phyloP scores from a whole-genome alignment of 2,329 filamentous ascomycete species.

The Xylaria sp. region DNA sequence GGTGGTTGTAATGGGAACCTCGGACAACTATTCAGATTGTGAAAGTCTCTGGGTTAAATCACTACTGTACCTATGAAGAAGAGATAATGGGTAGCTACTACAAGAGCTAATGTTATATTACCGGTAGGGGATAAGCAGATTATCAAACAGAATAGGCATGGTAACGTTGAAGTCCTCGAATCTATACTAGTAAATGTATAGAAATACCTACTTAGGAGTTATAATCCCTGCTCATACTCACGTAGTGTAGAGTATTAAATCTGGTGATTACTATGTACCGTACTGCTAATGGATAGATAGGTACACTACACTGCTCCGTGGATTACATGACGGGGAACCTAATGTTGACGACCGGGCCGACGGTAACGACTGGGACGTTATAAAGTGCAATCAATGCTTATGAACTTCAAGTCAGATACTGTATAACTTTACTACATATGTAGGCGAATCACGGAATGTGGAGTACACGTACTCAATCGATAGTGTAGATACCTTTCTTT shows the following conservation, averaged over 20 bases:
- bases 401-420: no score
- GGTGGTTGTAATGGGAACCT: not conserved
- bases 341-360: not conserved
- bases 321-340: not conserved
- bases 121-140: not conserved
- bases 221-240: not conserved
- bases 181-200: no score
- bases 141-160: slow-evolving; percentile 1
- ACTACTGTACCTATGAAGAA: not conserved
- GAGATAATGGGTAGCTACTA: not conserved
- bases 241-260: not conserved
- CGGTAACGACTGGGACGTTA: not conserved
- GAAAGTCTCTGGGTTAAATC: not conserved
- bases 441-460: not conserved
- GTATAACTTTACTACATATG: no score
- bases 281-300: slow-evolving; percentile 1
- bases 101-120: not conserved
- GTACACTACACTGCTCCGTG: no score
- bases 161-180: not conserved
- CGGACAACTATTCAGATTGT: no score
- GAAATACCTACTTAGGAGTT: no score
- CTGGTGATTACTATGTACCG: slow-evolving; percentile 5
- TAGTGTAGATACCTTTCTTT: not conserved
- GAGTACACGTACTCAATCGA: not conserved
- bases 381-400: no score